These are phyloP conservation scores for Malassezia arunalokei DNA, from an alignment of 1,284 basidiomycete species.

Conservation along the genomic window DNA sequence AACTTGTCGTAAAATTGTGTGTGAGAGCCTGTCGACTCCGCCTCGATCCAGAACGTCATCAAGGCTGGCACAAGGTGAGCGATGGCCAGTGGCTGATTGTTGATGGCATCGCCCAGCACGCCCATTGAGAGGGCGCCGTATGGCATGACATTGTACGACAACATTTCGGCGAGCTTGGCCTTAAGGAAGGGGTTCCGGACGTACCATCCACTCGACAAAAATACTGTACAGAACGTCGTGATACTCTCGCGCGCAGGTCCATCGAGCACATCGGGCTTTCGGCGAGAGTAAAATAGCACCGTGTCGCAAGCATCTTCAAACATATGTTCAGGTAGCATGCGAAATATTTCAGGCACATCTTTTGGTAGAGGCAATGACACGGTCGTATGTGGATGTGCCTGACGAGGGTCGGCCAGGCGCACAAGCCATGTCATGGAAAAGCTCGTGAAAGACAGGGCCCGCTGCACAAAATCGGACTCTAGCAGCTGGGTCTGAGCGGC, in stretches of 20 bases:
- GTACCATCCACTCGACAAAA: slow-evolving; percentile 85
- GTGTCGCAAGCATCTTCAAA: slow-evolving; percentile 83
- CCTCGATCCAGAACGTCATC: slow-evolving; percentile 93
- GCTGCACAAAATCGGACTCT: slow-evolving; percentile 70
- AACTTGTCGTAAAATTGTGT: slow-evolving; percentile 99
- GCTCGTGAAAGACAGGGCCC: slow-evolving; percentile 68
- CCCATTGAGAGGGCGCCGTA: slow-evolving; percentile 66
- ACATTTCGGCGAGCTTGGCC: slow-evolving; percentile 84
- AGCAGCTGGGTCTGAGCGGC: slow-evolving; percentile 74
- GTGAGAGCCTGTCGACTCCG: slow-evolving; percentile 90
- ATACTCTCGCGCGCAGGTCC: slow-evolving; percentile 65
- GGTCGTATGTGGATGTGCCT: slow-evolving; percentile 56
- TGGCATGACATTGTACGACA: slow-evolving; percentile 69
- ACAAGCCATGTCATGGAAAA: slow-evolving; percentile 93
- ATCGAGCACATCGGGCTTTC: slow-evolving; percentile 66
- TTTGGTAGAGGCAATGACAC: slow-evolving; percentile 58
- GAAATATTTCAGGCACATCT: slow-evolving; percentile 72
- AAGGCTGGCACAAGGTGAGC: slow-evolving; percentile 80
- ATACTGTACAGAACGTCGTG: slow-evolving; percentile 78
- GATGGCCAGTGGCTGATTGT: slow-evolving; percentile 70
- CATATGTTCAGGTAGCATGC: slow-evolving; percentile 83
- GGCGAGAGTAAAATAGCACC: slow-evolving; percentile 64
- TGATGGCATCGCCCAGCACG: slow-evolving; percentile 67
- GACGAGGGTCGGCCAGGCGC: slow-evolving; percentile 73
- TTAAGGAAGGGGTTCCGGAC: slow-evolving; percentile 98